Evolutionary conservation across 2,329 filamentous ascomycete genomes (phyloP).

Genomic region (Aureobasidium melanogenum): DNA sequence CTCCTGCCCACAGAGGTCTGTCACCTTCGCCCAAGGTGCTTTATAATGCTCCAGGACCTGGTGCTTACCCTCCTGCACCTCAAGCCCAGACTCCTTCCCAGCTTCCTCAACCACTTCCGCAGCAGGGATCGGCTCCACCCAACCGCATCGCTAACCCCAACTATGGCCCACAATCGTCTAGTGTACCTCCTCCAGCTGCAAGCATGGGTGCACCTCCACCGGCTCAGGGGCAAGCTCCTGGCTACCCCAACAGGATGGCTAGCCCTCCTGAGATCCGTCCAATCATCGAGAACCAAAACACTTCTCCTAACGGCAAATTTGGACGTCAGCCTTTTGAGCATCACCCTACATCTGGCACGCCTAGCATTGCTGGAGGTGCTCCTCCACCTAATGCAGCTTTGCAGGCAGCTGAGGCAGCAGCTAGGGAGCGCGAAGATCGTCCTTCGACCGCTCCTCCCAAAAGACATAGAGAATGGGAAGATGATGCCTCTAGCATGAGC

Average conservation of each 20-base stretch:
- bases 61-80: conserved; percentile 6
- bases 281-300: conserved; percentile 66
- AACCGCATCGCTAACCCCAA: conserved; percentile 38
- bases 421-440: conserved; percentile 61
- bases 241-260: conserved; percentile 59
- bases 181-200: conserved; percentile 44
- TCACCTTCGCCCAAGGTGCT: conserved; percentile 53
- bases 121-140: conserved; percentile 17
- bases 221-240: conserved; percentile 48
- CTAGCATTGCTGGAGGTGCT: conserved; percentile 59
- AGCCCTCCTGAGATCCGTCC: conserved; percentile 78
- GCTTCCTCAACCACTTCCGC: conserved; percentile 23
- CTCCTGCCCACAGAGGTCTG: conserved; percentile 45
- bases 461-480: conserved; percentile 86
- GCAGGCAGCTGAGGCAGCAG: conserved; percentile 59
- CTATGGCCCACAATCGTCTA: conserved; percentile 32
- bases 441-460: conserved; percentile 69
- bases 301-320: conserved; percentile 85
- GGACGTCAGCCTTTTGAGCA: conserved; percentile 73
- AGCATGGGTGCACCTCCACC: conserved; percentile 44
- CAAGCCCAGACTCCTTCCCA: conserved; percentile 36
- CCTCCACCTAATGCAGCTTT: conserved; percentile 55
- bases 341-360: conserved; percentile 54
- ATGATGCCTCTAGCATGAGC: conserved; percentile 47
- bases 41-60: conserved; percentile 43